Evolutionary conservation across 139 green algal species (phyloP), one percentile per base, ranked within the genome.

Genomic region (Chlamydomonas incerta): DNA sequence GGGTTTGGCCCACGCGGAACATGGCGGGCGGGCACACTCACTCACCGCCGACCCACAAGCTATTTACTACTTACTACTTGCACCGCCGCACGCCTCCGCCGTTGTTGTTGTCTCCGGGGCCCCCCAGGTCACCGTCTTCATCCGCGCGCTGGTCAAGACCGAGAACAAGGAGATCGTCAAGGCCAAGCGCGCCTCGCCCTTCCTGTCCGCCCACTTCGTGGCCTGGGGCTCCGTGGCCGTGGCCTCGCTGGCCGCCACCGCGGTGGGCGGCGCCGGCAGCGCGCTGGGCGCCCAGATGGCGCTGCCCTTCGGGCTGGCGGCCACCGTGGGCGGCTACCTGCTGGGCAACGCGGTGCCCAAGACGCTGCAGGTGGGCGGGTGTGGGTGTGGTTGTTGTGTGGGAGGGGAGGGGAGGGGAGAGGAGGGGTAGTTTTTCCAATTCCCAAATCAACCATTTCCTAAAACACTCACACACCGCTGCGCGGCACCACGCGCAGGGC

Each of bases 291-390:
- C 67, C 20, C 76, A 75, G n/a, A 75, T 90, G 26, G 88, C 90
- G 33, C 86, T 95, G 65, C 90, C 91, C 8, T 93, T 94, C 41
- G 87, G 92, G 37, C 82, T 96, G 63, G 89, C 91, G 0, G 82
- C 81, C 52, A 96, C 95, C 0, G 73, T 97, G 13, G 68, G 86
- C 11, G 94, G 95, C 33, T 96, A 94, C 87, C 72, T 97, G 46
- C 62, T 92, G 1, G 94, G 94, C 57, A 86, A 91, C 77, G 83
- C 81, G 28, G 83, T 94, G 46, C 91, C 91, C 50, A 88, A 90
- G 83, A 63, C 23, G 0, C 72, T 92, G 52, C 88, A 91, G 58
- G 81, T 87, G 26, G 21, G 77, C 46, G 35, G 41, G n/a, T n/a
- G n/a, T n/a, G n/a, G n/a, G n/a, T n/a, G n/a, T n/a, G n/a, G n/a